Evolutionary conservation across 108 stramenopile species (phyloP), one percentile per base, ranked within the genome.

Genomic region (Nitzschia sp.): DNA sequence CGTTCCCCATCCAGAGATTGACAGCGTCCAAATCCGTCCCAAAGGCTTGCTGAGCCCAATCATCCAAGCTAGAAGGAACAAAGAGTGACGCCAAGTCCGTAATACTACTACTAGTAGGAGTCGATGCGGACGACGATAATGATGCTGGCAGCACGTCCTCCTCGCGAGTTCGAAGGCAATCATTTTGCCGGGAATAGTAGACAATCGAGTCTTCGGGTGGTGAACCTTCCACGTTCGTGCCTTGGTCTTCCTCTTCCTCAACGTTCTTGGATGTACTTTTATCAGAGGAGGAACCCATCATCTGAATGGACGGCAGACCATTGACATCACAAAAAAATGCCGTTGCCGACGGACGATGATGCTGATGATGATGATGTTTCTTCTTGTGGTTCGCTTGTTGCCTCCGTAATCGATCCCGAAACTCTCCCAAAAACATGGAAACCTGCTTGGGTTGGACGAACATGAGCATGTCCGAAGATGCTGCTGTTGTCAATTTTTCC

Each of bases 1-100:
- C 91, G 68, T 97, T 90, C 1, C 98, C 98, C 41, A 98, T 89
- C 98, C 98, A 98, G 30, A 98, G 55, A 74, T 98, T 98, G 5
- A 96, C 71, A 3, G 98, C 98, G 58, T 98, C 96, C 19, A 60
- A 38, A 0, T 80, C 82, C 0, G 81, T 77, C 2, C 76, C 86
- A 56, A 88, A 87, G 29, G 86, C 87, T 62, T 85, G 64, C 67
- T 89, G 77, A 2, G 55, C 71, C 58, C 58, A 78, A 23, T 52
- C 58, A 23, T 52, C 58, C 25, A 67, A 55, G 29, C 28, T 16
- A 19, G 59, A 13, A 17, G 59, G 59, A 8, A 8, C 46, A 54
- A 25, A 30, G 16, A 13, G 62, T 41, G 16, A 63, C 9, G 34
- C 23, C 54, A 63, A 60, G 13, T 34, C 35, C 11, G 29, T 41